Evolutionary conservation across 106 monocot species (phyloP).

Genomic region (Dendrobium officinale): DNA sequence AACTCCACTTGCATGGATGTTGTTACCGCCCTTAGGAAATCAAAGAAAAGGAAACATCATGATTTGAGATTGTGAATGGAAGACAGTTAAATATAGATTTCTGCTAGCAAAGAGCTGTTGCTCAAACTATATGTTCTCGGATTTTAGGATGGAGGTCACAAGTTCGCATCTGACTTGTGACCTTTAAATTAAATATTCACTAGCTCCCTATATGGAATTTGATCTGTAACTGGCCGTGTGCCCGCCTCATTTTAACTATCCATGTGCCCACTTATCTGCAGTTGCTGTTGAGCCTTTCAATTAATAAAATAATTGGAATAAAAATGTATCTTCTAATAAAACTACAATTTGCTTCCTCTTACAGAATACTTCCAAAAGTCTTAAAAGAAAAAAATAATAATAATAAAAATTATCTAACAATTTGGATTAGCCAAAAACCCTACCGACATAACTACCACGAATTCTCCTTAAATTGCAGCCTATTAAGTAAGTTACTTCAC

Average conservation of each 20-base stretch:
- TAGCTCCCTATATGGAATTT: background rate
- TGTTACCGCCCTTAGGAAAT: slow-evolving; percentile 73
- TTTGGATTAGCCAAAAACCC: background rate
- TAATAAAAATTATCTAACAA: background rate
- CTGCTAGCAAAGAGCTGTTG: background rate
- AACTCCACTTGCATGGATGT: slow-evolving; percentile 81
- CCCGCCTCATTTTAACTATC: background rate
- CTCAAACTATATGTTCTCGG: background rate
- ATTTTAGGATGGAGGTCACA: too few species aligned
- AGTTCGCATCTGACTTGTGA: too few species aligned
- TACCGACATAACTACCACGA: background rate
- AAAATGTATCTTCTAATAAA: background rate
- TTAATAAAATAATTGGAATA: background rate
- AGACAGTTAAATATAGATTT: background rate
- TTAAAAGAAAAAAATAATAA: background rate
- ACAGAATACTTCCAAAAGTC: background rate
- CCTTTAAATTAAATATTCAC: background rate
- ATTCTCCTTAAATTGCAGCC: background rate
- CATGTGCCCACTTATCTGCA: background rate
- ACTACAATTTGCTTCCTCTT: background rate
- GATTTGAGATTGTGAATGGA: background rate
- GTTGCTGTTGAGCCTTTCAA: background rate
- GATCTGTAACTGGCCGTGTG: background rate
- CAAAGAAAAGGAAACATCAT: background rate
- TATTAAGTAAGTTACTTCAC: too few species aligned